Conservation (phyloP, 257 asterid genomes). For the Solanum raphanifolium region DNA sequence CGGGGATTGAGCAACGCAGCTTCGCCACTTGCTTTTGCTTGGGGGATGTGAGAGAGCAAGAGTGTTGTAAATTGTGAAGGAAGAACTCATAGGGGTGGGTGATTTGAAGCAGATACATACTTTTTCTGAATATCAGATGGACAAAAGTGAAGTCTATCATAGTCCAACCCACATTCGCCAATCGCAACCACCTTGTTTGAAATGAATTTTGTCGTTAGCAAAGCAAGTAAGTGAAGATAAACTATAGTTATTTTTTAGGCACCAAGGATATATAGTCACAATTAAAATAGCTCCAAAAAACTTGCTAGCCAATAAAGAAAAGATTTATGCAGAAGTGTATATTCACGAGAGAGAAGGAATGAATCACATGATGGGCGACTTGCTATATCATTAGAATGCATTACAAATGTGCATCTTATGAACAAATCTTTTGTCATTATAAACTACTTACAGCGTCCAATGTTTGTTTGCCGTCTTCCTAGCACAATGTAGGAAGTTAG, state of each 20-base stretch:
- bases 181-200: conserved; percentile 90
- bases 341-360: not conserved
- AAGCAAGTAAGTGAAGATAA: not conserved
- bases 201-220: conserved; percentile 1
- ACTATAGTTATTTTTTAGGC: not conserved
- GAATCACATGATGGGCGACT: not conserved
- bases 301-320: not conserved
- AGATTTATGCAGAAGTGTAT: not conserved
- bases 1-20: not conserved
- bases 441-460: not conserved
- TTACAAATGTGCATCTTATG: not conserved
- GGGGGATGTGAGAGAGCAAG: not conserved
- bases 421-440: not conserved
- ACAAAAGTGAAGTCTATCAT: conserved; percentile 92
- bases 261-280: not conserved
- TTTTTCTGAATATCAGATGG: conserved; percentile 72
- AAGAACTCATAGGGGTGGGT: not conserved
- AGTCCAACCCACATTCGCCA: conserved; percentile 98
- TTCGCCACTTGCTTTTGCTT: not conserved
- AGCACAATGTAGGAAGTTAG: not conserved
- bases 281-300: not conserved
- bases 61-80: not conserved
- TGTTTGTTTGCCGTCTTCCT: not conserved
- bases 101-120: conserved; percentile 37
- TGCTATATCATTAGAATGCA: not conserved